Evolutionary conservation across 208 protist species (phyloP).

Genomic region (Leishmania major): DNA sequence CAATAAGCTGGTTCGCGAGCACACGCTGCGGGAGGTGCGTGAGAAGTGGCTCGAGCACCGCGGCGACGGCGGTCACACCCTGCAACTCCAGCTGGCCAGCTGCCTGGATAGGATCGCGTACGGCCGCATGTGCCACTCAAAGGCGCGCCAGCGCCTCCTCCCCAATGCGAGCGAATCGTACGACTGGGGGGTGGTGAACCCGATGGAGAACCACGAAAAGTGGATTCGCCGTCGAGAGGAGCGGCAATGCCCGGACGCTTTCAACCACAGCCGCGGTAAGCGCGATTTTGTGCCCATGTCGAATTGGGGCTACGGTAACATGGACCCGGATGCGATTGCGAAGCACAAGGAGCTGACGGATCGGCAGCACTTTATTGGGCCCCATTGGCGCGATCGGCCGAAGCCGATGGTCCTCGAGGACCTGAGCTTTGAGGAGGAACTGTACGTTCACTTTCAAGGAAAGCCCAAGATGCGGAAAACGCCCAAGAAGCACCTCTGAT

Average conservation of each 20-base stretch:
- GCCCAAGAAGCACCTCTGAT: conserved; percentile 87
- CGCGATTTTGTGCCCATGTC: conserved; percentile 93
- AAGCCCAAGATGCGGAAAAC: conserved; percentile 91
- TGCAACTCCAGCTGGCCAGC: conserved; percentile 85
- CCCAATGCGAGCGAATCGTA: conserved; percentile 81
- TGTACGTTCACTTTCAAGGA: conserved; percentile 86
- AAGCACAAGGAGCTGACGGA: conserved; percentile 90
- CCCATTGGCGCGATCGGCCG: conserved; percentile 82
- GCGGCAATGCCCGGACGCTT: conserved; percentile 75
- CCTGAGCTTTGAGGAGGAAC: conserved; percentile 90
- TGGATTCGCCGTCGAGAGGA: conserved; percentile 59
- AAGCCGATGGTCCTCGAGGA: conserved; percentile 87
- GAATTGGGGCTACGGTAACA: conserved; percentile 90
- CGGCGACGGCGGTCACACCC: conserved; percentile 75
- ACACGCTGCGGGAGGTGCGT: conserved; percentile 77
- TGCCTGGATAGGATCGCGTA: conserved; percentile 86
- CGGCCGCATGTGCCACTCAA: conserved; percentile 85
- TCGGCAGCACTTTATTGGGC: conserved; percentile 87
- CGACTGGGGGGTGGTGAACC: conserved; percentile 88
- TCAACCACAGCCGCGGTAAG: conserved; percentile 70
- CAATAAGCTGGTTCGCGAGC: conserved; percentile 68
- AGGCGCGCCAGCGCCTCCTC: conserved; percentile 78
- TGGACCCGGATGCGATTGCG: conserved; percentile 86
- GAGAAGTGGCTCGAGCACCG: conserved; percentile 83
- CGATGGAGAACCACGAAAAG: conserved; percentile 76